A percentile compares a stretch with the other conserved stretches of the same genome.
Evolutionary conservation across 2,329 filamentous ascomycete genomes (phyloP).

Genomic region (Cercospora nicotianae): DNA sequence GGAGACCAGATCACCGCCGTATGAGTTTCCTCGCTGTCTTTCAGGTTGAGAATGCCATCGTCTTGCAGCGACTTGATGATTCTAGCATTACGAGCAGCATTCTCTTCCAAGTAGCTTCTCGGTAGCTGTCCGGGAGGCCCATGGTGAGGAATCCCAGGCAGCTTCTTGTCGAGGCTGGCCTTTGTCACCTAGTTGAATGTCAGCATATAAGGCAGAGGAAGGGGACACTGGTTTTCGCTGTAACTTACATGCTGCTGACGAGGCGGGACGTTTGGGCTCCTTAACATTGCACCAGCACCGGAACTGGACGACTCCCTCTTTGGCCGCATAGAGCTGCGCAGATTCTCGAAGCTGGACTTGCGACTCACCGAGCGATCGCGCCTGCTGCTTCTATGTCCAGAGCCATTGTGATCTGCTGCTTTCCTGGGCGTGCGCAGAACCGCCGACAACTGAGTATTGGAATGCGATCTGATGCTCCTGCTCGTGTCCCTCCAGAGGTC

Average conservation of each 20-base stretch:
- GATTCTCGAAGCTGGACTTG: slow-evolving; percentile 12
- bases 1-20: slow-evolving; percentile 16
- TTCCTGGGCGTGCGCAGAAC: neutral
- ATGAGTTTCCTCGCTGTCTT: slow-evolving; percentile 15
- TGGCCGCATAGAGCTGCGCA: neutral
- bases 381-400: neutral
- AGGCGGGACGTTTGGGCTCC: neutral
- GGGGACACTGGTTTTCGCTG: neutral
- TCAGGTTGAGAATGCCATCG: slow-evolving; percentile 15
- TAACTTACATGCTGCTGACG: neutral
- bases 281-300: neutral
- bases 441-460: neutral
- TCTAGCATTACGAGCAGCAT: slow-evolving; percentile 10
- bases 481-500: slow-evolving; percentile 10
- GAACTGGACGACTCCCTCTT: neutral
- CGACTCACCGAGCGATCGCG: slow-evolving; percentile 5
- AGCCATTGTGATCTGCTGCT: neutral
- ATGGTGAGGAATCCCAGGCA: neutral
- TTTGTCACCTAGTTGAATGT: neutral
- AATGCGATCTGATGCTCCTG: slow-evolving; percentile 5
- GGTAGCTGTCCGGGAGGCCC: neutral
- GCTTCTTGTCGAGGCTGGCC: slow-evolving; percentile 6
- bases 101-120: neutral
- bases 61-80: slow-evolving; percentile 10
- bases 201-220: neutral